Conservation (phyloP, 306 rosid genomes). For the Comarum palustre region DNA sequence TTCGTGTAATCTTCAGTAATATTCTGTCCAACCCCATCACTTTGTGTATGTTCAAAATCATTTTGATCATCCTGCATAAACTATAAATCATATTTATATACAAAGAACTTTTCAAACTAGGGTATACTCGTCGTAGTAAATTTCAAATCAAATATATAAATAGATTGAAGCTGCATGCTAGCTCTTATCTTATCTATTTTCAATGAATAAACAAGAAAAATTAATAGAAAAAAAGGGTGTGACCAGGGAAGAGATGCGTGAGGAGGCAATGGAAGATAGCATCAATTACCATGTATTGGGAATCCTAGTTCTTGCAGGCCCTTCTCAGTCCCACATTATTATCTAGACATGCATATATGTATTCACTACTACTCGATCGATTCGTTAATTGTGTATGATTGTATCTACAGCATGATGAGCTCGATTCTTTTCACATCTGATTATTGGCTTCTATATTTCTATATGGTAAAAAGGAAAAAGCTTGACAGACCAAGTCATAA, state of each 20-base stretch:
- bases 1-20: too few species aligned
- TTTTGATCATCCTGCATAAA: too few species aligned
- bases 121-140: too few species aligned
- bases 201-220: conserved; percentile 24
- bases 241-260: conserved; percentile 26
- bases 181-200: conserved; percentile 37
- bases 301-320: conserved; percentile 54
- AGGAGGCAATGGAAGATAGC: conserved; percentile 41
- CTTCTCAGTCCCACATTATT: conserved; percentile 9
- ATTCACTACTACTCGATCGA: too few species aligned
- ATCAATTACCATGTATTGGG: conserved; percentile 55
- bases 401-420: conserved; percentile 8
- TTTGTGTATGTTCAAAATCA: too few species aligned
- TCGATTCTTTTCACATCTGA: conserved; percentile 32
- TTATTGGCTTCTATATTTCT: not conserved
- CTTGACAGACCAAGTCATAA: too few species aligned
- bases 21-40: too few species aligned
- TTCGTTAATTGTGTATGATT: not conserved
- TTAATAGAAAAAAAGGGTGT: conserved; percentile 31
- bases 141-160: too few species aligned
- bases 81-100: too few species aligned
- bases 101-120: too few species aligned
- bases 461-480: too few species aligned
- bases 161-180: conserved; percentile 13
- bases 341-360: not conserved